Conservation (phyloP, 2,329 filamentous ascomycete genomes). For the Colletotrichum euphorbiae region DNA sequence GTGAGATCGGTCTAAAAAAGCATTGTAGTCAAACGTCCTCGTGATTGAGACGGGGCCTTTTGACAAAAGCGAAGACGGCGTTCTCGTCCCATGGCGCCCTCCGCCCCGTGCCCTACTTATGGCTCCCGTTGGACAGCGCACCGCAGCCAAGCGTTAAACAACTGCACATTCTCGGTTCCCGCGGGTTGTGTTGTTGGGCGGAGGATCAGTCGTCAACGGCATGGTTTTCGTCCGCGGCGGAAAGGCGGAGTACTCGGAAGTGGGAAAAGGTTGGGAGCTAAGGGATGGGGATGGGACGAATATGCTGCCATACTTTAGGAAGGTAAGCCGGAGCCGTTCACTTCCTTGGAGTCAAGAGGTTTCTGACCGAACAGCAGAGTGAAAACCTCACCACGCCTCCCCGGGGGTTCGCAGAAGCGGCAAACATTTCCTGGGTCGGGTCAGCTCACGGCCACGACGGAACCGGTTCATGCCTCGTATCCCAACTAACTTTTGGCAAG, state of each 20-base stretch:
- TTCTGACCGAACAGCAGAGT: slow-evolving; percentile 13
- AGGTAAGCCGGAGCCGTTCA: slow-evolving; percentile 43
- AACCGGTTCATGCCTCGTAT: slow-evolving; percentile 47
- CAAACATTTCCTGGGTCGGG: slow-evolving; percentile 35
- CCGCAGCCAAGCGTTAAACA: slow-evolving; percentile 45
- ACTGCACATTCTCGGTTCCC: slow-evolving; percentile 43
- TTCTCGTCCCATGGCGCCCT: slow-evolving; percentile 47
- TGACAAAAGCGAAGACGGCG: slow-evolving; percentile 44
- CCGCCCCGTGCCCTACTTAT: slow-evolving; percentile 46
- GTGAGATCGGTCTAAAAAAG: background rate
- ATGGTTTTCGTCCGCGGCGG: slow-evolving; percentile 51
- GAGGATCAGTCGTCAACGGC: slow-evolving; percentile 53
- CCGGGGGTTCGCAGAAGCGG: slow-evolving; percentile 20
- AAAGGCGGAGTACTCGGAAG: slow-evolving; percentile 52
- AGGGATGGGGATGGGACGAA: slow-evolving; percentile 53
- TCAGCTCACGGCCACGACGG: slow-evolving; percentile 45
- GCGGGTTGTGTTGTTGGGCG: slow-evolving; percentile 52
- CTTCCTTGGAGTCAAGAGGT: background rate
- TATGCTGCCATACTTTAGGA: slow-evolving; percentile 57
- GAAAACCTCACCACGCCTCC: slow-evolving; percentile 40
- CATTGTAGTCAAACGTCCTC: slow-evolving; percentile 44
- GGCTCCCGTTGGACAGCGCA: slow-evolving; percentile 43
- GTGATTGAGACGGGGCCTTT: slow-evolving; percentile 47
- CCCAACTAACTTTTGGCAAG: slow-evolving; percentile 49
- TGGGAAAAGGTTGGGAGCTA: slow-evolving; percentile 58